These are phyloP conservation scores for Pythium dissimile DNA, from an alignment of 352 stramenopile genomes.

Conservation along the genomic window DNA sequence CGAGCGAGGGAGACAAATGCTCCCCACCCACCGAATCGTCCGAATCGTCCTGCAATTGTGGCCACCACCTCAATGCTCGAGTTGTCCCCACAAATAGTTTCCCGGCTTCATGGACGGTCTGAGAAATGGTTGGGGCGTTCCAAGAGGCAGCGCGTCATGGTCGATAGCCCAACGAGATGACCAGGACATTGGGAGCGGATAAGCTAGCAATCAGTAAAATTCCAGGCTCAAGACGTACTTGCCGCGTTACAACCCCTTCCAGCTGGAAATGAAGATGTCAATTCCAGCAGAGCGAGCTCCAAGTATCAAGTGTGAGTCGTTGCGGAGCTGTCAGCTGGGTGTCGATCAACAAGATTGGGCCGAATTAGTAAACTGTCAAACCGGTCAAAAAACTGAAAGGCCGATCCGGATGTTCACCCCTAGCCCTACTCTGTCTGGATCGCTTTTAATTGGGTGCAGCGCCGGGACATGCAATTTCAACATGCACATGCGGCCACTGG, in stretches of 20 bases:
- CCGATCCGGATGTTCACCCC: constrained; percentile 15
- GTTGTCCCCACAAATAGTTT: too few relatives aligned
- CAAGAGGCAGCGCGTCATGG: too few relatives aligned
- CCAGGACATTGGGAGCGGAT: too few relatives aligned
- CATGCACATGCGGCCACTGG: constrained; percentile 14
- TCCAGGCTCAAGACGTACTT: too few relatives aligned
- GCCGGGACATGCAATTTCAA: constrained; percentile 8
- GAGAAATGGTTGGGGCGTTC: too few relatives aligned
- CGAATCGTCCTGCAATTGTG: too few relatives aligned
- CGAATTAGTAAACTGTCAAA: constrained; percentile 1
- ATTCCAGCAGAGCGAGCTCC: neutral
- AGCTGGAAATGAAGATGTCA: constrained; percentile 25
- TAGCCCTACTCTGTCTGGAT: constrained; percentile 1
- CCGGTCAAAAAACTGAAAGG: neutral
- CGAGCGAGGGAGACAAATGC: too few relatives aligned
- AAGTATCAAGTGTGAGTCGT: constrained; percentile 26
- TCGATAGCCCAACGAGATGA: too few relatives aligned
- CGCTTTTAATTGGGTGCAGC: neutral
- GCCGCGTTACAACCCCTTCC: neutral
- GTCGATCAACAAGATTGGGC: constrained; percentile 9
- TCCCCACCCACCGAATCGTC: too few relatives aligned
- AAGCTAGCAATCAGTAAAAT: neutral
- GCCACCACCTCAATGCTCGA: too few relatives aligned
- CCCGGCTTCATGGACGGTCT: too few relatives aligned
- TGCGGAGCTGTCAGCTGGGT: constrained; percentile 8